These are phyloP conservation scores for Bruguiera parviflora DNA, from an alignment of 345 rosid genomes.

Conservation along the genomic window DNA sequence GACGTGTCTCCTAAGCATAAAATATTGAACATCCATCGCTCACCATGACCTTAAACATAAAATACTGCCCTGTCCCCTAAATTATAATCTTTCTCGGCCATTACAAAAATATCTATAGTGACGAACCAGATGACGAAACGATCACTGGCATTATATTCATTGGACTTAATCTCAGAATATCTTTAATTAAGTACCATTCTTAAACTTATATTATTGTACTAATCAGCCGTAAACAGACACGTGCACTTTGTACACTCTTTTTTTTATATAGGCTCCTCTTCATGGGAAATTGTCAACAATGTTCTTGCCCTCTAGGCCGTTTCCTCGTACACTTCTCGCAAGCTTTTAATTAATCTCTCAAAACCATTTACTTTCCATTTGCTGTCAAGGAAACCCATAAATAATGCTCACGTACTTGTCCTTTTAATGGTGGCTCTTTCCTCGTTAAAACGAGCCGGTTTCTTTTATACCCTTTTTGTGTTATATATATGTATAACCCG, in stretches of 20 bases:
- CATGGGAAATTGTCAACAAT: neutral
- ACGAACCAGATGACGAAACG: slow-evolving; percentile 47
- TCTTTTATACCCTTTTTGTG: slow-evolving; percentile 8
- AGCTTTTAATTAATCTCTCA: neutral
- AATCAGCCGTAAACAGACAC: slow-evolving; percentile 1
- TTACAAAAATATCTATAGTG: slow-evolving; percentile 4
- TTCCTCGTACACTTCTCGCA: neutral
- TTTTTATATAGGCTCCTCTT: neutral
- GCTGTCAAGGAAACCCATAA: neutral
- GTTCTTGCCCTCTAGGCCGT: neutral
- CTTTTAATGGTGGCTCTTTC: slow-evolving; percentile 17
- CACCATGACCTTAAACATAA: neutral
- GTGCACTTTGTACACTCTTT: neutral
- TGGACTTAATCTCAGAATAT: slow-evolving; percentile 7
- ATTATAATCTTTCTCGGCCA: neutral
- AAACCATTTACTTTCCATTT: neutral
- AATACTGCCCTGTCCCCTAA: neutral
- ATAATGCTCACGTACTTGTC: neutral
- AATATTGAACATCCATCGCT: slow-evolving; percentile 10
- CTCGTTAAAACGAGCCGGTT: slow-evolving; percentile 22
- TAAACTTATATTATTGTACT: slow-evolving; percentile 23
- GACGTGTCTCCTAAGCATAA: slow-evolving; percentile 23
- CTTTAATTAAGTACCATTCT: slow-evolving; percentile 8
- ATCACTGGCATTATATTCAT: slow-evolving; percentile 11
- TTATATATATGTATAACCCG: neutral